A percentile compares a stretch with the other conserved stretches of the same genome.
Evolutionary conservation across 2,329 filamentous ascomycete species (phyloP).

Genomic region (Sporothrix mexicana): DNA sequence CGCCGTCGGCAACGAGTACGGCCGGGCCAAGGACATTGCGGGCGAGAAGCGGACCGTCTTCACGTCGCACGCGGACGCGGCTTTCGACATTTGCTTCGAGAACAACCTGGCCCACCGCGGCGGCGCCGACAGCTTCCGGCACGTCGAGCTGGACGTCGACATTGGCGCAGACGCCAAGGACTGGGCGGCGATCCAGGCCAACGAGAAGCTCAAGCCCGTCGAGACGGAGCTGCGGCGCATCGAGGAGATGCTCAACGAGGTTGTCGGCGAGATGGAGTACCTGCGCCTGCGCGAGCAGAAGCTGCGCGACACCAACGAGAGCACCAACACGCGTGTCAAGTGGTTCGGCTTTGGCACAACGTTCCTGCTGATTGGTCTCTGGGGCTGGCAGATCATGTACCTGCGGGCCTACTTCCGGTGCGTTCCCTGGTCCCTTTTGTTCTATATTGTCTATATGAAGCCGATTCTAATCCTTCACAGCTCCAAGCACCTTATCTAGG

Average conservation of each 20-base stretch:
- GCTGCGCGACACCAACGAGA: constrained; percentile 98
- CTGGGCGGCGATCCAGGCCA: constrained; percentile 94
- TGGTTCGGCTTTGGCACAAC: constrained; percentile 97
- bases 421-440: no score
- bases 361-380: constrained; percentile 84
- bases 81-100: constrained; percentile 96
- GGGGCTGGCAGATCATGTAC: constrained; percentile 97
- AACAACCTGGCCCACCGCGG: constrained; percentile 66
- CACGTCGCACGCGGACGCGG: constrained; percentile 87
- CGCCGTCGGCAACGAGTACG: constrained; percentile 94
- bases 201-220: constrained; percentile 96
- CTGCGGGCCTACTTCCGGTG: constrained; percentile 94
- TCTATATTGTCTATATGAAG: no score
- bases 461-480: constrained; percentile 49
- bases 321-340: constrained; percentile 97
- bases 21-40: constrained; percentile 84
- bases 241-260: constrained; percentile 86
- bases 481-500: constrained; percentile 72
- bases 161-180: constrained; percentile 97
- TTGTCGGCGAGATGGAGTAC: constrained; percentile 96
- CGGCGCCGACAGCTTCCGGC: constrained; percentile 63
- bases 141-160: constrained; percentile 91
- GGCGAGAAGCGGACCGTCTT: constrained; percentile 94
- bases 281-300: constrained; percentile 88
- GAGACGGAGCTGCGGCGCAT: constrained; percentile 93